Percentiles rank a stretch among this genome's conserved stretches.
phyloP scores from a whole-genome alignment of 169 alveolate species.

The Cryptosporidium baileyi region DNA sequence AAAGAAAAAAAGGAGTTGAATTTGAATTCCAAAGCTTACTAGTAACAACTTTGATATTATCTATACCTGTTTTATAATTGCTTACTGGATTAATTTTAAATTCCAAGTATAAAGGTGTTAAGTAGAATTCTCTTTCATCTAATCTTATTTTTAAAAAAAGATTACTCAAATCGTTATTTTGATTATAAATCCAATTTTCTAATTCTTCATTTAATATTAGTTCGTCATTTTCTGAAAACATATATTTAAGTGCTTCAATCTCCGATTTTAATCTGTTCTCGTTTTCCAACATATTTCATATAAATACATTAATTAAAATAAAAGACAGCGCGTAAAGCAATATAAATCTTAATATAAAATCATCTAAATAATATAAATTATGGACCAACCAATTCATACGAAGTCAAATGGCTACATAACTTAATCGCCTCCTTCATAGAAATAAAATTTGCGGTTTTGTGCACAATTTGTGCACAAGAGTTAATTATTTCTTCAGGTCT shows the following conservation, averaged over 20 bases:
- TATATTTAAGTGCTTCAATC: slow-evolving; percentile 21
- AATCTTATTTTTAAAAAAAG: not conserved
- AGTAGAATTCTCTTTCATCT: slow-evolving; percentile 21
- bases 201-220: not conserved
- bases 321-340: too few relatives aligned
- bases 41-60: not conserved
- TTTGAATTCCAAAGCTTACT: not conserved
- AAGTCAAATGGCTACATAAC: slow-evolving; percentile 31
- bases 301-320: too few relatives aligned
- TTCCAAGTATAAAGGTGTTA: slow-evolving; percentile 13
- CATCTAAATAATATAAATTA: too few relatives aligned
- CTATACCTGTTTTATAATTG: not conserved
- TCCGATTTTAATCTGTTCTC: slow-evolving; percentile 8
- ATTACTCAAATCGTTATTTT: not conserved
- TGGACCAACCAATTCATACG: slow-evolving; percentile 54
- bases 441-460: slow-evolving; percentile 7
- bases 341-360: too few relatives aligned
- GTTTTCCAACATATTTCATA: not conserved
- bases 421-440: slow-evolving; percentile 34
- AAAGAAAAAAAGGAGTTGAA: slow-evolving; percentile 34
- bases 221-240: slow-evolving; percentile 19
- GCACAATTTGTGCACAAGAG: slow-evolving; percentile 32
- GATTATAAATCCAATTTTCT: not conserved
- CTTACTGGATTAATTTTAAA: slow-evolving; percentile 4
- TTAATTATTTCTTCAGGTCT: slow-evolving; percentile 49